phyloP scores from a whole-genome alignment of 192 early-diverging fungal genomes.

The Coemansia sp. region DNA sequence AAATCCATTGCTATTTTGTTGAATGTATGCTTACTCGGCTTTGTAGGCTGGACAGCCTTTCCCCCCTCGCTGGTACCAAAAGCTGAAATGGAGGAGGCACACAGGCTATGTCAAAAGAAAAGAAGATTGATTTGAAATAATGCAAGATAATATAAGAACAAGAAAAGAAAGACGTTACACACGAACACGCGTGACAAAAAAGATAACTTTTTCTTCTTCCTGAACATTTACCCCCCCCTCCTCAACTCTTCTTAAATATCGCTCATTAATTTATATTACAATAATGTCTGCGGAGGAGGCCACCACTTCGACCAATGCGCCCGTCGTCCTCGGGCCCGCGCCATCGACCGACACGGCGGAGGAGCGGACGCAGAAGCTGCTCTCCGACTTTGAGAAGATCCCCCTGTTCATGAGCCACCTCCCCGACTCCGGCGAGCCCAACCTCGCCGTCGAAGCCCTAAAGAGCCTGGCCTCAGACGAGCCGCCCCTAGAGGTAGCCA shows the following conservation, averaged over 20 bases:
- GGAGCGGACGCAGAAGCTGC: slow-evolving; percentile 48
- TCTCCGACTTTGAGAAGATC: slow-evolving; percentile 66
- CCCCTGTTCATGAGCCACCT: slow-evolving; percentile 93
- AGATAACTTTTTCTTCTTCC: neutral
- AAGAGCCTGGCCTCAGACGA: slow-evolving; percentile 89
- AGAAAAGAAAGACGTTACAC: too few species aligned
- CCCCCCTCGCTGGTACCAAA: neutral
- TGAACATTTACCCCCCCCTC: neutral
- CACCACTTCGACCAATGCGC: neutral
- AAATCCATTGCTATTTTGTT: slow-evolving; percentile 25
- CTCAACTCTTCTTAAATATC: neutral
- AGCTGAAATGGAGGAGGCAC: neutral
- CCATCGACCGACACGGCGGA: slow-evolving; percentile 15
- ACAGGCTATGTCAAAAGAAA: too few species aligned
- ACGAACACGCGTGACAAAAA: neutral
- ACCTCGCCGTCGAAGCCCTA: slow-evolving; percentile 76
- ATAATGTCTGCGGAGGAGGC: neutral
- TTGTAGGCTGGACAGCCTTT: neutral
- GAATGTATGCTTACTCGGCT: neutral
- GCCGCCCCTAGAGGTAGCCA: slow-evolving; percentile 87
- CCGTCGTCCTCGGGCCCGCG: slow-evolving; percentile 16
- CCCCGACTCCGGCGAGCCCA: slow-evolving; percentile 63
- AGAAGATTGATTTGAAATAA: too few species aligned
- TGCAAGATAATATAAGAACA: too few species aligned
- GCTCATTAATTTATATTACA: neutral